Evolutionary conservation across 352 stramenopile species (phyloP).

Genomic region (Pythium pyrilobum): DNA sequence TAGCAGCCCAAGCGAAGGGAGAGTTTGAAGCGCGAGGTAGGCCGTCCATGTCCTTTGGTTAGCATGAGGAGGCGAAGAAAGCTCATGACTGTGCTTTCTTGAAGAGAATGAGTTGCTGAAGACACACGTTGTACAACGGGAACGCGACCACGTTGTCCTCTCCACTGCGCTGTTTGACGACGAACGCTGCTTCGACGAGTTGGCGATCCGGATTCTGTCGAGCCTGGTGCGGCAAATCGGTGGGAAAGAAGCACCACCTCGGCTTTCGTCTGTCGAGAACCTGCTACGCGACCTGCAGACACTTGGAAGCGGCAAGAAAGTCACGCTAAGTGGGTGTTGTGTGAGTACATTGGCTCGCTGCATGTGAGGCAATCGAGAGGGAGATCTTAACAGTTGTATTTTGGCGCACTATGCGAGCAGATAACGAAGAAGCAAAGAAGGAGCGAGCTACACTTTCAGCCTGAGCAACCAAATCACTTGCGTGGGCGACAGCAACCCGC

Average conservation of each 20-base stretch:
- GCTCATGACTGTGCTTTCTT: not conserved
- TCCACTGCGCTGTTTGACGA: constrained; percentile 40
- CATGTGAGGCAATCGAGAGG: no score
- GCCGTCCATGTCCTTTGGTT: no score
- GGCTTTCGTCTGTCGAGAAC: constrained; percentile 42
- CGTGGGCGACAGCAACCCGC: no score
- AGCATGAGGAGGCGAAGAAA: no score
- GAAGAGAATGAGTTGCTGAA: constrained; percentile 44
- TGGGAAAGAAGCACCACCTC: constrained; percentile 49
- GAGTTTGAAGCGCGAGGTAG: constrained; percentile 15
- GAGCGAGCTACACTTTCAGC: constrained; percentile 19
- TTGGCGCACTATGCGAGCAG: not conserved
- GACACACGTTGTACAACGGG: constrained; percentile 31
- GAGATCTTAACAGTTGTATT: no score
- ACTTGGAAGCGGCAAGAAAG: constrained; percentile 56
- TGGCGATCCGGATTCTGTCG: constrained; percentile 56
- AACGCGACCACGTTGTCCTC: constrained; percentile 29
- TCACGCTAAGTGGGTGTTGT: constrained; percentile 62
- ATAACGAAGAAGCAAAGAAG: constrained; percentile 17
- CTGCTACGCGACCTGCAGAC: constrained; percentile 39
- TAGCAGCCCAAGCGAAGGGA: constrained; percentile 10
- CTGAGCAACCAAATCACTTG: constrained; percentile 5
- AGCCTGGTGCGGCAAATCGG: constrained; percentile 46
- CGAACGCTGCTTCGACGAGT: constrained; percentile 52
- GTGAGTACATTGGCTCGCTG: constrained; percentile 24